Conservation (phyloP, 768 basidiomycete species). For the Cantharellus cinnabarinus region DNA sequence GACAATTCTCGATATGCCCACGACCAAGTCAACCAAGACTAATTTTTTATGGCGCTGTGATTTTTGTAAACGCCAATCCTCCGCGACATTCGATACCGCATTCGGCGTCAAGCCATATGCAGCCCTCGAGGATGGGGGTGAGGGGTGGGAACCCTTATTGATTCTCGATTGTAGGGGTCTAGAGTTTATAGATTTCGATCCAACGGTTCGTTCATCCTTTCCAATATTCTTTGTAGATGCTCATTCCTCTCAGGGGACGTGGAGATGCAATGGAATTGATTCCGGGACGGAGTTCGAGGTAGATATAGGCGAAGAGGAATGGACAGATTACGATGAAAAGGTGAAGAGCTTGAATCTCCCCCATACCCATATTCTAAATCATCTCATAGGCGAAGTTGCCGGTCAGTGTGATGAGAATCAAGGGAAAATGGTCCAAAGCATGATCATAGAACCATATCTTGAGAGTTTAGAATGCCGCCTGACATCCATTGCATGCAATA, state of each 20-base stretch:
- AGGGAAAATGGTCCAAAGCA: conserved; percentile 34
- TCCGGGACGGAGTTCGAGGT: conserved; percentile 43
- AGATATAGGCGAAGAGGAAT: conserved; percentile 45
- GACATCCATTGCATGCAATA: no score
- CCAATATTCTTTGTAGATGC: not conserved
- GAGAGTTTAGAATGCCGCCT: no score
- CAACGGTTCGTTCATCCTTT: conserved; percentile 26
- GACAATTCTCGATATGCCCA: conserved; percentile 47
- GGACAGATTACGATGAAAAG: conserved; percentile 88
- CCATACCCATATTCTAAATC: not conserved
- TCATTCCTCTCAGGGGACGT: conserved; percentile 34
- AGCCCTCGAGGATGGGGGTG: conserved; percentile 10
- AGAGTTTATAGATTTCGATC: conserved; percentile 63
- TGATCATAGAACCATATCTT: not conserved
- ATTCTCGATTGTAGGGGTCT: conserved; percentile 72
- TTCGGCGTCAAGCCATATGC: conserved; percentile 28
- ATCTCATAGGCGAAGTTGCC: conserved; percentile 31
- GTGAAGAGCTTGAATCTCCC: conserved; percentile 18
- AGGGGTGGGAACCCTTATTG: conserved; percentile 27
- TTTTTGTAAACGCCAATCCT: conserved; percentile 53
- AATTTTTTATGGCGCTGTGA: conserved; percentile 61
- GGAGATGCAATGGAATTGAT: conserved; percentile 50
- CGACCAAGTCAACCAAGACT: conserved; percentile 46
- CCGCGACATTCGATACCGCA: conserved; percentile 51
- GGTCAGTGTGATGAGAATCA: conserved; percentile 49